phyloP scores from a whole-genome alignment of 441 rosid genomes.

The Eruca vesicaria region DNA sequence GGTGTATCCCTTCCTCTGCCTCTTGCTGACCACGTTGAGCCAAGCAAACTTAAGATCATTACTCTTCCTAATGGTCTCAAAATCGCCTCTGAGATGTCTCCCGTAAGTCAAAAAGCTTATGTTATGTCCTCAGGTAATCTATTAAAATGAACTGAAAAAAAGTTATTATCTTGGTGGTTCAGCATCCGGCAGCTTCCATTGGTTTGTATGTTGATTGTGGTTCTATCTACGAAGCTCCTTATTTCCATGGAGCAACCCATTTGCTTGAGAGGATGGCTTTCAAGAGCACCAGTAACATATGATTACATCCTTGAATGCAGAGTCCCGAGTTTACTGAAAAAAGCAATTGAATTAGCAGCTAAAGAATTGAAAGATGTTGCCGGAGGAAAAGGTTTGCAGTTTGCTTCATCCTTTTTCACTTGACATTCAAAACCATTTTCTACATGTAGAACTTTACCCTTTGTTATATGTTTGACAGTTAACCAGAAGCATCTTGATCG shows the following conservation, averaged over 20 bases:
- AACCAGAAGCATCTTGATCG: slow-evolving; percentile 61
- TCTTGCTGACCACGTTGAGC: slow-evolving; percentile 66
- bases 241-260: slow-evolving; percentile 77
- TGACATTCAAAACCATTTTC: not conserved
- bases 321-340: slow-evolving; percentile 59
- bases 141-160: slow-evolving; percentile 5
- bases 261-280: slow-evolving; percentile 93
- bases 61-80: slow-evolving; percentile 76
- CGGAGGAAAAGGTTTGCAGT: slow-evolving; percentile 59
- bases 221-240: slow-evolving; percentile 79
- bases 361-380: slow-evolving; percentile 67
- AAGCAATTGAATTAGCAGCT: slow-evolving; percentile 67
- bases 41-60: slow-evolving; percentile 51
- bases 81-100: slow-evolving; percentile 69
- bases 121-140: not conserved
- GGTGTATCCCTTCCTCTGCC: slow-evolving; percentile 63
- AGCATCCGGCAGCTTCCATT: slow-evolving; percentile 81
- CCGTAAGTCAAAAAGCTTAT: slow-evolving; percentile 36
- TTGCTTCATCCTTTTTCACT: not conserved
- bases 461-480: slow-evolving; percentile 42
- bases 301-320: slow-evolving; percentile 39
- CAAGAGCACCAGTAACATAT: slow-evolving; percentile 65
- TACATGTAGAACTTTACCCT: not conserved
- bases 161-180: not conserved
- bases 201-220: slow-evolving; percentile 84